These are phyloP conservation scores for Penicillium sp. DNA, from an alignment of 2,329 filamentous ascomycete genomes.

Conservation along the genomic window DNA sequence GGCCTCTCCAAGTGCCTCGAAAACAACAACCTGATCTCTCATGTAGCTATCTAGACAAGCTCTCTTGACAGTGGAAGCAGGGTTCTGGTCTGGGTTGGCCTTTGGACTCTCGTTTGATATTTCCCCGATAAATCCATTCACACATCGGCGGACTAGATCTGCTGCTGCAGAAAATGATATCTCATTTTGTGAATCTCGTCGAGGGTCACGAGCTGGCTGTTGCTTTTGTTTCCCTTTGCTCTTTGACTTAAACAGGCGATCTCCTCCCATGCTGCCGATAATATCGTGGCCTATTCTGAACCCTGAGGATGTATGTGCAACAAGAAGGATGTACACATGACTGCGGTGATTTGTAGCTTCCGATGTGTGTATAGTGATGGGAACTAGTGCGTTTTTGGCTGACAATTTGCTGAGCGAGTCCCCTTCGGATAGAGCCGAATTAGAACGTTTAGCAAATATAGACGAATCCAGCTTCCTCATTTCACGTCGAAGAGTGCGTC, in stretches of 20 bases:
- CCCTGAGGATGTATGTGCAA: slow-evolving; percentile 52
- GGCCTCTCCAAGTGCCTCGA: slow-evolving; percentile 54
- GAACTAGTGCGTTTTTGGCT: slow-evolving; percentile 7
- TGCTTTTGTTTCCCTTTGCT: background rate
- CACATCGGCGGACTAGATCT: slow-evolving; percentile 46
- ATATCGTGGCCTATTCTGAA: slow-evolving; percentile 54
- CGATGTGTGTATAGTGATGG: slow-evolving; percentile 35
- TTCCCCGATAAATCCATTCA: slow-evolving; percentile 48
- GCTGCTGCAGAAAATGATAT: slow-evolving; percentile 26
- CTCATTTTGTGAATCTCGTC: background rate
- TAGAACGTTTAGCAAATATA: slow-evolving; percentile 11
- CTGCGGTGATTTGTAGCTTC: slow-evolving; percentile 47
- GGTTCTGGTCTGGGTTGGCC: background rate
- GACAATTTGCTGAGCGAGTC: background rate
- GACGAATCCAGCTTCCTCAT: slow-evolving; percentile 18
- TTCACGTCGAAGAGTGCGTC: slow-evolving; percentile 18
- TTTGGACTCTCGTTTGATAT: slow-evolving; percentile 34
- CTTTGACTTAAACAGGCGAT: slow-evolving; percentile 1
- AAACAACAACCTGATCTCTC: slow-evolving; percentile 61
- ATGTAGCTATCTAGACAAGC: slow-evolving; percentile 56
- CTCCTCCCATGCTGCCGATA: slow-evolving; percentile 27
- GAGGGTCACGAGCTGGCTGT: background rate
- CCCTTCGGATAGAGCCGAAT: background rate
- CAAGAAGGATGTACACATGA: slow-evolving; percentile 55
- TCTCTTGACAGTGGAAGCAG: background rate